These are phyloP conservation scores for Exophiala lecanii-corni DNA, from an alignment of 2,329 filamentous ascomycete genomes.

Conservation along the genomic window DNA sequence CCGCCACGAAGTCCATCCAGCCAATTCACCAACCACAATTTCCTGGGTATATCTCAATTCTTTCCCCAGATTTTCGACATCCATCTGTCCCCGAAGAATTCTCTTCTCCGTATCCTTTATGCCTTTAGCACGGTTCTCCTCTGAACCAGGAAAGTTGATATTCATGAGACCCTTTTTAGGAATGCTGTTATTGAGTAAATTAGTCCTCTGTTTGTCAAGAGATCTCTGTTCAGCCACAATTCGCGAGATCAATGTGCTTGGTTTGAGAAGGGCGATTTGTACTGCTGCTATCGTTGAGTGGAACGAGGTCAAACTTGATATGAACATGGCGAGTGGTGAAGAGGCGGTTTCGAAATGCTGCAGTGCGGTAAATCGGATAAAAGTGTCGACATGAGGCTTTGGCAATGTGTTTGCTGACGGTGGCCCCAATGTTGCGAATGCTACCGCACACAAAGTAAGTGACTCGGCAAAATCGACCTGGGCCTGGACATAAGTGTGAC, in stretches of 20 bases:
- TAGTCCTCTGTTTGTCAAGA: slow-evolving; percentile 72
- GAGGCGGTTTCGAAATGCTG: slow-evolving; percentile 59
- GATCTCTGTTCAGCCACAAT: slow-evolving; percentile 71
- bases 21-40: slow-evolving; percentile 84
- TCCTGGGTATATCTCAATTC: slow-evolving; percentile 91
- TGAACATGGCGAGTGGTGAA: slow-evolving; percentile 67
- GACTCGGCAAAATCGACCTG: slow-evolving; percentile 46
- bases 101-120: slow-evolving; percentile 82
- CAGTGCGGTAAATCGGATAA: slow-evolving; percentile 66
- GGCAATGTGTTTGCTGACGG: slow-evolving; percentile 60
- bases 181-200: slow-evolving; percentile 58
- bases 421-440: slow-evolving; percentile 47
- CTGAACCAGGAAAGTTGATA: slow-evolving; percentile 52
- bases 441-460: slow-evolving; percentile 39
- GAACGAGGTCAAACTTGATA: slow-evolving; percentile 72
- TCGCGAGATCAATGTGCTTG: slow-evolving; percentile 69
- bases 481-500: slow-evolving; percentile 67
- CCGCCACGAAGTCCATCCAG: slow-evolving; percentile 89
- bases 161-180: slow-evolving; percentile 41
- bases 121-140: slow-evolving; percentile 77
- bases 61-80: slow-evolving; percentile 68
- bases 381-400: slow-evolving; percentile 60
- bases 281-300: slow-evolving; percentile 80
- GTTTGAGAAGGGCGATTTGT: slow-evolving; percentile 71
- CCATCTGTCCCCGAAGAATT: slow-evolving; percentile 63